Evolutionary conservation across 2,329 filamentous ascomycete genomes (phyloP), one percentile per base, ranked within the genome.

Genomic region (Amauroascus verrucosus): DNA sequence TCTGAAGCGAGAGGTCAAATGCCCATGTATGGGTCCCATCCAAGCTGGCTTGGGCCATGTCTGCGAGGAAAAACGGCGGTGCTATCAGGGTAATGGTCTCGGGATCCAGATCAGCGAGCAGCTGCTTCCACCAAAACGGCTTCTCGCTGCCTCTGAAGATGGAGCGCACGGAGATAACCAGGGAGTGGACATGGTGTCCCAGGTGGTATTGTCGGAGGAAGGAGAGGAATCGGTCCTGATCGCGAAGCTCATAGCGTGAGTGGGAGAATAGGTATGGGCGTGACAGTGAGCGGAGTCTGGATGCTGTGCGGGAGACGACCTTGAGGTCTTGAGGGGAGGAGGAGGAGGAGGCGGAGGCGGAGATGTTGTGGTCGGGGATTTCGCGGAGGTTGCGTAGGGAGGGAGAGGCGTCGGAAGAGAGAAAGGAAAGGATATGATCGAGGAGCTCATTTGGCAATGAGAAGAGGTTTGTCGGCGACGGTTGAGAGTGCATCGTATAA

Each of bases 1-100:
- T 75, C 59, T 88, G 84, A 51, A 79, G 77, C 6, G 76, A 75
- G 57, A 80, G 79, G 53, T 80, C 75, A 60, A 86, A 86, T 22
- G 77, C 77, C 81, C 82, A 85, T 4, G 72, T 71, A 61, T 85
- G 79, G 8, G 73, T 72, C 37, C 79, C 71, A 48, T 78, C 75
- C 26, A 85, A 71, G 54, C 72, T 73, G 4, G 77, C 77, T 16
- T 78, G 78, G 3, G 84, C 68, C 47, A 87, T 70, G 0, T 75
- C 75, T 1, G 82, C 81, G 6, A 89, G 72, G 16, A 81, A 78
- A 3, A 76, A 72, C 0, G 84, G 82, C 6, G 83, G 78, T 0
- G 83, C 82, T 45, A 82, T 65, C 51, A 85, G 68, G 6, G 77
- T 78, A 55, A 85, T 64, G 43, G 74, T 70, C 45, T 72, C 56